Evolutionary conservation across 257 asterid genomes (phyloP).

Genomic region (Primulina huaijiensis): DNA sequence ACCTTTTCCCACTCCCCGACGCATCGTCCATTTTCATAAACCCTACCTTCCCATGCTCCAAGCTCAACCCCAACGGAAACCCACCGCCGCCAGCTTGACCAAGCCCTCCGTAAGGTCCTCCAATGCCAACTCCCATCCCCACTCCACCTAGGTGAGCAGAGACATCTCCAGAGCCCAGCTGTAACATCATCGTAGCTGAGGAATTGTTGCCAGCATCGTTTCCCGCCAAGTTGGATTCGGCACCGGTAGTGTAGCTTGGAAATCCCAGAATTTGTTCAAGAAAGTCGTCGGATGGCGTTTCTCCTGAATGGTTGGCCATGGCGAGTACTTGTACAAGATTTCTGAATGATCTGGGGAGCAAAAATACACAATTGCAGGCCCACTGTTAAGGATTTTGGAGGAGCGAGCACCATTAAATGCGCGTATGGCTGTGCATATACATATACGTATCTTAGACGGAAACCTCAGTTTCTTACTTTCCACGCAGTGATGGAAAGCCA

Average conservation of each 20-base stretch:
- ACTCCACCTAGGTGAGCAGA: conserved; percentile 57
- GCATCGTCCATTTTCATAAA: conserved; percentile 58
- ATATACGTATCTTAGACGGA: background rate
- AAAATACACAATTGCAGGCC: background rate
- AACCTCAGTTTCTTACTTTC: too few species aligned
- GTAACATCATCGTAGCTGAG: conserved; percentile 54
- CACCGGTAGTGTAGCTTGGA: conserved; percentile 50
- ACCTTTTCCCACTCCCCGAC: conserved; percentile 63
- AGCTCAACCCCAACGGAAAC: conserved; percentile 89
- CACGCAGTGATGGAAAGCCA: too few species aligned
- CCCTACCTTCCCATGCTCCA: conserved; percentile 78
- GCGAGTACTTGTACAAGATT: conserved; percentile 16
- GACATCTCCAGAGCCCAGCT: conserved; percentile 61
- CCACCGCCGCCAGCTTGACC: conserved; percentile 47
- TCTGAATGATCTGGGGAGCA: background rate
- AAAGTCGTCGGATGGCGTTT: conserved; percentile 80
- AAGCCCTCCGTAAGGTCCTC: conserved; percentile 34
- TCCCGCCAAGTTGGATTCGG: conserved; percentile 51
- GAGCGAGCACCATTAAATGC: background rate
- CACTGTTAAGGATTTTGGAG: background rate
- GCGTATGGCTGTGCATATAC: background rate
- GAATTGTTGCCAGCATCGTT: conserved; percentile 30
- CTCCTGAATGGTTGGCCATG: conserved; percentile 82
- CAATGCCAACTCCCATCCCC: conserved; percentile 51
- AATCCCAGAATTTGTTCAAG: conserved; percentile 81